Base-by-base conservation (phyloP, 176 grass and related monocot genomes). In the Carex cristatella region DNA sequence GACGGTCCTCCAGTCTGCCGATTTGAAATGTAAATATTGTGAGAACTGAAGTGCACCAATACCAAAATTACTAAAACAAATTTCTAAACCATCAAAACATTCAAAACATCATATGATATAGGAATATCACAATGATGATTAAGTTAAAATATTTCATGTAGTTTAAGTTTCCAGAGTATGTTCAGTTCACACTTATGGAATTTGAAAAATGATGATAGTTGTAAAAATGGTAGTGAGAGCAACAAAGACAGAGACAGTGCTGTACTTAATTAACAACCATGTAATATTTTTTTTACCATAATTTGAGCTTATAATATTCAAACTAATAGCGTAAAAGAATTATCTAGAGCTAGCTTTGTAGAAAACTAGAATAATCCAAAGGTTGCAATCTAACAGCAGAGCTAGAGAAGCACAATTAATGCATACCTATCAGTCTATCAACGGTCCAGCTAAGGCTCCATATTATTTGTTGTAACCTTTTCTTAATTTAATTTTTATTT, bases 1-100 rank as follows among this genome's bases (percentile, higher is more conserved):
- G 1, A 77, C 9, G 94, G 94, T 3, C 94, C 94, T 79, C 91
- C 91, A 1, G 91, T 56, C 91, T 96, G 89, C 73, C 30, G 84
- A 48, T 3, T 78, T 33, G n/a, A 53, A 3, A 79, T 30, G 58
- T 35, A 58, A 79, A 7, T 46, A 79, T 51, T 63, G 58, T 61
- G 16, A 61, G 58, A 61, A 61, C 4, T 60, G 1, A 60, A 18
- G 14, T 18, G 28, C 27, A 12, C 7, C 3, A 31, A 4, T 32
- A 7, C 63, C 23, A 65, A 68, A 68, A 68, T 19, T 48, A 5
- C 23, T 77, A 28, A 30, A 53, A 3, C 33, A 10, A 75, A 28
- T 75, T 75, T 71, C 38, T 5, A 19, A 48, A 44, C 15, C 69
- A 73, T 48, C 40, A 73, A 8, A 27, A 23, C 7, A 48, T 23